A percentile compares a stretch with the other conserved stretches of the same genome.
Conservation (phyloP, 495 filamentous ascomycete genomes). For the Gamarada debralockiae region DNA sequence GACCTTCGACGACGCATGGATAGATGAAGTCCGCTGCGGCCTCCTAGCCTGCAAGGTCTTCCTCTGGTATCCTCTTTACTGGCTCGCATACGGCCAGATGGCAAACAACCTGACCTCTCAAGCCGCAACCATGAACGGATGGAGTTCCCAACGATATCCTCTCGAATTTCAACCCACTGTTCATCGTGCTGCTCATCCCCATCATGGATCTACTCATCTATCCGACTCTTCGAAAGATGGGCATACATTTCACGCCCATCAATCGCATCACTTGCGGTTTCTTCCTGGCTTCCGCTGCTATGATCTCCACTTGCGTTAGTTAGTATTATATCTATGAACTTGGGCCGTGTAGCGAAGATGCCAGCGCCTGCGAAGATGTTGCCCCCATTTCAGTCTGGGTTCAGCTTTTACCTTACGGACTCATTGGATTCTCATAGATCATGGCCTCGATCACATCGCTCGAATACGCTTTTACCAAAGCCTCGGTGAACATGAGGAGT, state of each 20-base stretch:
- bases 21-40: conserved; percentile 47
- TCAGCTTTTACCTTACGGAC: conserved; percentile 30
- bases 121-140: conserved; percentile 56
- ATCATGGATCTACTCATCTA: conserved; percentile 53
- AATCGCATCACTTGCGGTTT: conserved; percentile 60
- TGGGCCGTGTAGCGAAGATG: too few relatives aligned
- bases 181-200: conserved; percentile 62
- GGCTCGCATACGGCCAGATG: conserved; percentile 48
- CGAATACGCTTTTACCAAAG: conserved; percentile 76
- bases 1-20: conserved; percentile 45
- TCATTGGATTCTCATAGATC: conserved; percentile 35
- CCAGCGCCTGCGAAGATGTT: conserved; percentile 28
- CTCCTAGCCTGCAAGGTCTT: conserved; percentile 49
- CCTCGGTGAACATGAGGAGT: conserved; percentile 70
- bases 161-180: conserved; percentile 68
- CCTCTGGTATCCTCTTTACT: conserved; percentile 60
- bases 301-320: too few relatives aligned
- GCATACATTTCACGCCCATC: conserved; percentile 55
- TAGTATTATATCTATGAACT: too few relatives aligned
- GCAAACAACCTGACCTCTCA: conserved; percentile 52
- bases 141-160: conserved; percentile 69
- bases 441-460: conserved; percentile 43
- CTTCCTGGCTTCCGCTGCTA: conserved; percentile 46
- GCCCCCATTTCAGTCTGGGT: conserved; percentile 21
- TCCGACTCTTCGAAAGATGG: conserved; percentile 50